These are phyloP conservation scores for Clonostachys byssicola DNA, from an alignment of 2,329 filamentous ascomycete genomes.

Conservation along the genomic window DNA sequence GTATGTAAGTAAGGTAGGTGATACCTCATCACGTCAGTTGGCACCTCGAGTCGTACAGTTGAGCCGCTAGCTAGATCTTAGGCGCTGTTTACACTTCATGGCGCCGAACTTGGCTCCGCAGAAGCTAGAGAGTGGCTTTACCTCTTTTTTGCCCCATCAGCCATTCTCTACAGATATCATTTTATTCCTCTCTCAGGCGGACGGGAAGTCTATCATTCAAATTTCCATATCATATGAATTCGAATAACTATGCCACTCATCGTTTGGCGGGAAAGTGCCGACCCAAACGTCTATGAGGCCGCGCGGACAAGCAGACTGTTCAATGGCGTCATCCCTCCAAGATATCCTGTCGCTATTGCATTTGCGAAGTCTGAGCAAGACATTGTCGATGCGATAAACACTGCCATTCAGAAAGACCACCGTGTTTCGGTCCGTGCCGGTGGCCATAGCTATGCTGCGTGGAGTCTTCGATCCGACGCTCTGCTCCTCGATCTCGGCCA, in stretches of 20 bases:
- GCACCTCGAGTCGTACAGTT: no score
- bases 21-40: no score
- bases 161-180: no score
- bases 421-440: conserved; percentile 41
- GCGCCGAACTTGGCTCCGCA: no score
- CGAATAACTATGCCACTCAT: not conserved
- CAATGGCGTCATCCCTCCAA: not conserved
- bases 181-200: no score
- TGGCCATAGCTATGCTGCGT: conserved; percentile 43
- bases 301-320: not conserved
- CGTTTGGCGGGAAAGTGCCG: not conserved
- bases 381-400: not conserved
- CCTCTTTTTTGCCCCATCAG: no score
- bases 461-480: conserved; percentile 41
- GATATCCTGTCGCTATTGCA: not conserved
- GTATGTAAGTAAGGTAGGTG: no score
- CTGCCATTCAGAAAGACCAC: not conserved
- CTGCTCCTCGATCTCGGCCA: conserved; percentile 31
- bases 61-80: no score
- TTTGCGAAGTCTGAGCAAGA: not conserved
- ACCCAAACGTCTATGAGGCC: not conserved
- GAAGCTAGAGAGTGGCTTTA: no score
- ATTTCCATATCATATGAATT: not conserved
- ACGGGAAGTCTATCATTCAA: no score
- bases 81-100: no score